phyloP scores from a whole-genome alignment of 495 filamentous ascomycete species.

The Penicillium cinerascens region DNA sequence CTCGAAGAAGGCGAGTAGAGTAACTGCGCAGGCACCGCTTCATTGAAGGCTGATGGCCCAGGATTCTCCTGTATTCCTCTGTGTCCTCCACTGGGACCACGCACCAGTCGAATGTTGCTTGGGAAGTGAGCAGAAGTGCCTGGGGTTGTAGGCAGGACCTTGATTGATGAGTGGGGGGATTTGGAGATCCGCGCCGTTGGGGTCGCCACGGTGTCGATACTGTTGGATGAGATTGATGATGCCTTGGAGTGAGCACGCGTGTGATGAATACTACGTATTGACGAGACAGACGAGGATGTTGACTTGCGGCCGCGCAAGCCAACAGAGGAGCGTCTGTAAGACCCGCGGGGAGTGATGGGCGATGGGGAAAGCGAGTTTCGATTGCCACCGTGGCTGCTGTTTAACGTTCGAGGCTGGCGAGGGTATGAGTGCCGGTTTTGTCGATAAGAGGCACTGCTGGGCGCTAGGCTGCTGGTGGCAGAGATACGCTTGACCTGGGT shows the following conservation, averaged over 20 bases:
- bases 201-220: conserved; percentile 61
- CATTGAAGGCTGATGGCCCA: conserved; percentile 35
- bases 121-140: conserved; percentile 71
- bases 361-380: conserved; percentile 86
- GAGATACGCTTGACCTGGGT: conserved; percentile 45
- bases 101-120: conserved; percentile 79
- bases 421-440: conserved; percentile 47
- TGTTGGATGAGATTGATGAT: conserved; percentile 85
- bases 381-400: conserved; percentile 54
- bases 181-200: conserved; percentile 63
- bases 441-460: conserved; percentile 46
- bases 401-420: conserved; percentile 48
- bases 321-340: conserved; percentile 68
- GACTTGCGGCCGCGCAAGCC: conserved; percentile 90
- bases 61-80: conserved; percentile 26
- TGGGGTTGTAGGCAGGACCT: conserved; percentile 90
- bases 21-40: conserved; percentile 35
- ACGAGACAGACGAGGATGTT: conserved; percentile 92
- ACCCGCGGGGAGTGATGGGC: conserved; percentile 82
- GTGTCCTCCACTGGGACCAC: conserved; percentile 45
- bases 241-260: conserved; percentile 86
- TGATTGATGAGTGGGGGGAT: conserved; percentile 85
- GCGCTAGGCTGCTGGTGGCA: conserved; percentile 43
- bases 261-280: conserved; percentile 87
- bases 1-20: conserved; percentile 54